Evolutionary conservation across 176 grass and related monocot genomes (phyloP).

Genomic region (Triticum dicoccoides): DNA sequence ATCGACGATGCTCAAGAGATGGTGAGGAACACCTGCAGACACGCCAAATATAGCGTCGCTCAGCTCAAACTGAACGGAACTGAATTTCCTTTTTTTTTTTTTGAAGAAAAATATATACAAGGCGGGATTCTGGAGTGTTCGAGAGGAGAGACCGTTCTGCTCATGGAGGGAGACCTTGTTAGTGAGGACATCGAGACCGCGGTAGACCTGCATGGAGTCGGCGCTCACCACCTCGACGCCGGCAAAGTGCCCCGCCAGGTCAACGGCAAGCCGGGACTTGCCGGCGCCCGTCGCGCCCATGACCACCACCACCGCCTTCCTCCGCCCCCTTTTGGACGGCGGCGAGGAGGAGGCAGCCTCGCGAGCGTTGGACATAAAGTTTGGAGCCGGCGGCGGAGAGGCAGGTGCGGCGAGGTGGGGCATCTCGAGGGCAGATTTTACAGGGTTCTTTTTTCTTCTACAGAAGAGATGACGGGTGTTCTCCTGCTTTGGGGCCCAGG

Average conservation of each 20-base stretch:
- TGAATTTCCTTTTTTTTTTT: neutral
- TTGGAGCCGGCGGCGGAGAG: neutral
- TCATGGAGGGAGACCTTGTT: conserved; percentile 80
- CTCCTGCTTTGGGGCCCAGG: no score
- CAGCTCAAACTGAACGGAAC: neutral
- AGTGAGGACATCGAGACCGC: conserved; percentile 76
- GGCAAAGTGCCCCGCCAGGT: conserved; percentile 66
- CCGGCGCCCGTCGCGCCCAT: conserved; percentile 92
- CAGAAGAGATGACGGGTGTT: no score
- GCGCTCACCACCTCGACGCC: conserved; percentile 78
- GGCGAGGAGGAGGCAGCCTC: neutral
- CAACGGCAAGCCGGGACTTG: conserved; percentile 84
- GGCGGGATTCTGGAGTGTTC: neutral
- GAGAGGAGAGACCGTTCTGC: conserved; percentile 54
- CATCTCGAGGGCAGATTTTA: conserved; percentile 27
- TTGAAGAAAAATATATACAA: neutral
- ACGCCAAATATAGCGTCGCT: neutral
- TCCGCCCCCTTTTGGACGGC: neutral
- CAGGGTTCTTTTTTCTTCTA: neutral
- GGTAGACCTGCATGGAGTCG: conserved; percentile 97
- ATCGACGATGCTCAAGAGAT: conserved; percentile 73
- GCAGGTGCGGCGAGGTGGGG: neutral
- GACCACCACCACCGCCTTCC: conserved; percentile 75
- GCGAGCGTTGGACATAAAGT: conserved; percentile 9
- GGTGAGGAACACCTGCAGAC: conserved; percentile 68